phyloP scores from a whole-genome alignment of 257 asterid species.

The Marsdenia floribunda region DNA sequence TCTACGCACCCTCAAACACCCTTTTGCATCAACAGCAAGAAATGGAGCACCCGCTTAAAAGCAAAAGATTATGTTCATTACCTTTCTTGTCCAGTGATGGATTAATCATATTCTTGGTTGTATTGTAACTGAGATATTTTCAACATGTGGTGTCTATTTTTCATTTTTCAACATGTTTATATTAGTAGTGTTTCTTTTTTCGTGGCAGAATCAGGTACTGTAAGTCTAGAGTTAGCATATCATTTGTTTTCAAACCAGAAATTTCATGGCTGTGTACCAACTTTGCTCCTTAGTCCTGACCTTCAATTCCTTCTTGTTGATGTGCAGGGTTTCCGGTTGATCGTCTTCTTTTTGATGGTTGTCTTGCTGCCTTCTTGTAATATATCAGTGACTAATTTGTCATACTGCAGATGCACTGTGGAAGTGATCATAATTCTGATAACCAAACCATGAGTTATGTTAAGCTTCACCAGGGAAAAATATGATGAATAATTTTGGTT shows the following conservation, averaged over 20 bases:
- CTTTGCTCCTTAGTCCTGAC: background rate
- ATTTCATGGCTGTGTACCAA: background rate
- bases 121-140: background rate
- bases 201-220: background rate
- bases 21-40: background rate
- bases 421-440: background rate
- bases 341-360: conserved; percentile 3
- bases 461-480: background rate
- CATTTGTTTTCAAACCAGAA: background rate
- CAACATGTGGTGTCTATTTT: background rate
- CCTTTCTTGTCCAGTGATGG: background rate
- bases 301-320: background rate
- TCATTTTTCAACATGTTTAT: background rate
- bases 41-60: background rate
- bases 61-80: background rate
- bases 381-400: background rate
- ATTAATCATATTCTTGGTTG: background rate
- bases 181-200: background rate
- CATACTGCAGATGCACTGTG: conserved; percentile 21
- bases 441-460: background rate
- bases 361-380: background rate
- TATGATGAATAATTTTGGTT: background rate
- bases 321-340: background rate
- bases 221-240: background rate
- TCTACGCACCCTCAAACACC: background rate